Conservation (phyloP, 805 yeast genomes). For the Yamadazyma insecticola region DNA sequence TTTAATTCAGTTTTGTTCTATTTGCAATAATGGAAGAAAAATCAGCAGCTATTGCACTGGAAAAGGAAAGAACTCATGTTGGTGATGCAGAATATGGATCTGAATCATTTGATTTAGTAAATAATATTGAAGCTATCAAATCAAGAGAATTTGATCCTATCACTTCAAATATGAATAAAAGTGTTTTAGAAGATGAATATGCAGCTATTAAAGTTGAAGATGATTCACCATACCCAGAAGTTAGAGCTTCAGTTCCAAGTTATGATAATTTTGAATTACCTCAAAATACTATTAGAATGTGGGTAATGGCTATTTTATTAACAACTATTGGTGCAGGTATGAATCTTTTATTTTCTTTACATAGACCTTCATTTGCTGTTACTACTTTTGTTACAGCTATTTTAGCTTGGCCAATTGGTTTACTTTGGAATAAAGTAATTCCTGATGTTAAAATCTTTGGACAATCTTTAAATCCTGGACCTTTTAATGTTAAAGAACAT, state of each 20-base stretch:
- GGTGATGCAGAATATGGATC: conserved; percentile 3
- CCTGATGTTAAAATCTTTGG: conserved; percentile 24
- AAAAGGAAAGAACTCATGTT: conserved; percentile 1
- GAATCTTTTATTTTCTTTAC: conserved; percentile 55
- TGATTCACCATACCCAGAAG: conserved; percentile 58
- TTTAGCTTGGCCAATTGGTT: conserved; percentile 58
- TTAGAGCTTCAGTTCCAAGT: conserved; percentile 56
- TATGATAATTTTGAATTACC: conserved; percentile 46
- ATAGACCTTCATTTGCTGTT: conserved; percentile 50
- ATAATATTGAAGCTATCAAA: conserved; percentile 13
- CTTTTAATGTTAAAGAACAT: conserved; percentile 19
- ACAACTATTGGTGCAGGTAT: conserved; percentile 54
- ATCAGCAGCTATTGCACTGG: conserved; percentile 1
- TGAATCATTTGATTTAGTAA: conserved; percentile 1
- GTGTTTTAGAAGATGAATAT: conserved; percentile 27
- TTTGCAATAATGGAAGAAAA: neutral
- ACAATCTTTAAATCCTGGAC: conserved; percentile 17
- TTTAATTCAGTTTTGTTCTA: neutral
- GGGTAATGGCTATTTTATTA: conserved; percentile 47
- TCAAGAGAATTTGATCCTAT: conserved; percentile 32
- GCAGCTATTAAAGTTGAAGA: conserved; percentile 39
- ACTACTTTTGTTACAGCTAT: conserved; percentile 53
- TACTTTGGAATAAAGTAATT: conserved; percentile 34
- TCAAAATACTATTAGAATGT: conserved; percentile 52
- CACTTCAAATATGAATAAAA: conserved; percentile 20